Base-by-base conservation (phyloP, 805 yeast genomes). In the Yamadazyma sp. region DNA sequence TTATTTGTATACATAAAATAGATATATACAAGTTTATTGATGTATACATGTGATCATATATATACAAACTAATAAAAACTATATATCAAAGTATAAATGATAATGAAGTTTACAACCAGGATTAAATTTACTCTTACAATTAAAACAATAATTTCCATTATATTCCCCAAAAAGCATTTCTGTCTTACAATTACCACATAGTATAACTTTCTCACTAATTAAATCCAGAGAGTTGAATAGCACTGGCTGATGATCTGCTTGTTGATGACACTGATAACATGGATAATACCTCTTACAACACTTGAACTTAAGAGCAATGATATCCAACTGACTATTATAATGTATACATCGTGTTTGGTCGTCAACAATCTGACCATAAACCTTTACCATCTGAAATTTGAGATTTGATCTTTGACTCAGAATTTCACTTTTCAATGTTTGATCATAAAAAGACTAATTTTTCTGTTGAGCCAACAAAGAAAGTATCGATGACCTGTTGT, bases 51-150 rank as follows among this genome's bases (percentile, higher is more conserved):
- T n/a, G n/a, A n/a, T n/a, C n/a, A n/a, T n/a, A n/a, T n/a, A n/a
- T n/a, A n/a, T n/a, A n/a, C n/a, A n/a, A n/a, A n/a, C n/a, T n/a
- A n/a, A n/a, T n/a, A n/a, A 23, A 7, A 12, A 23, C 7, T 23
- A 18, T 13, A 26, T 13, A 7, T 59, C 60, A 32, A 67, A 67
- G 43, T 67, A 67, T 11, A 64, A 33, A 25, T 53, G 39, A 36
- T 62, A 61, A 43, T 67, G 73, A 7, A 45, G 40, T n/a, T 56
- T 41, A 41, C 73, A 67, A 3, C 53, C 53, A 2, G 69, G 69
- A 43, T 67, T 67, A 43, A 66, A 66, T 7, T 25, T 21, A 1
- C 56, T 45, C 1, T 25, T 25, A 41, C 73, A 66, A 22, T 35
- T 29, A 2, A 38, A 12, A 33, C 73, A 66, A 11, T 31, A 11